Percentiles rank a stretch among this genome's conserved stretches.
phyloP scores from a whole-genome alignment of 2,329 filamentous ascomycete genomes.

The Nemania serpens region DNA sequence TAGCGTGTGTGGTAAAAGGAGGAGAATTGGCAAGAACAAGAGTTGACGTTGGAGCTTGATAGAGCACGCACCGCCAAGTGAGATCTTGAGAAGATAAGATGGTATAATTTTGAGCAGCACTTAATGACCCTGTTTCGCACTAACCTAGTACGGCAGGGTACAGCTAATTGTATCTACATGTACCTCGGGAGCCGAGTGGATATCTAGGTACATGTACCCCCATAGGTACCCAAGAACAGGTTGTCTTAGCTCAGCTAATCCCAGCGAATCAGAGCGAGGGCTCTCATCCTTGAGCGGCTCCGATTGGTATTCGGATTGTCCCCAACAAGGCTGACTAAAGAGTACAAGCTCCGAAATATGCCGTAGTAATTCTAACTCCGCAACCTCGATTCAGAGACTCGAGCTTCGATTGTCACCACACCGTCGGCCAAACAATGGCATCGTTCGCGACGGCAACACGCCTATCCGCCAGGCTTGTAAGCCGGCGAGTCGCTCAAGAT shows the following conservation, averaged over 20 bases:
- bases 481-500: conserved; percentile 58
- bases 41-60: not conserved
- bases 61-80: not conserved
- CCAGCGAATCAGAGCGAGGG: not conserved
- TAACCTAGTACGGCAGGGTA: too few species aligned
- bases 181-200: too few species aligned
- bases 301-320: conserved; percentile 34
- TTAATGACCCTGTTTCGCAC: too few species aligned
- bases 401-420: conserved; percentile 31
- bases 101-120: too few species aligned
- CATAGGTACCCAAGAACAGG: not conserved
- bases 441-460: conserved; percentile 68
- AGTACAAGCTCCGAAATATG: conserved; percentile 33
- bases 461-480: conserved; percentile 63
- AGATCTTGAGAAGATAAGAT: too few species aligned
- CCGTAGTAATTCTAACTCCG: conserved; percentile 12
- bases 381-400: conserved; percentile 17
- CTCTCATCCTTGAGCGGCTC: not conserved
- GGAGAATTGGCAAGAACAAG: not conserved
- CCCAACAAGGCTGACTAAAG: conserved; percentile 37
- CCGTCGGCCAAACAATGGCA: conserved; percentile 58
- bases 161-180: too few species aligned
- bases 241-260: too few species aligned
- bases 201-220: too few species aligned
- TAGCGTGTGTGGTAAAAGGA: not conserved